Base-by-base conservation (phyloP, 441 rosid genomes). In the Jatropha podagrica region DNA sequence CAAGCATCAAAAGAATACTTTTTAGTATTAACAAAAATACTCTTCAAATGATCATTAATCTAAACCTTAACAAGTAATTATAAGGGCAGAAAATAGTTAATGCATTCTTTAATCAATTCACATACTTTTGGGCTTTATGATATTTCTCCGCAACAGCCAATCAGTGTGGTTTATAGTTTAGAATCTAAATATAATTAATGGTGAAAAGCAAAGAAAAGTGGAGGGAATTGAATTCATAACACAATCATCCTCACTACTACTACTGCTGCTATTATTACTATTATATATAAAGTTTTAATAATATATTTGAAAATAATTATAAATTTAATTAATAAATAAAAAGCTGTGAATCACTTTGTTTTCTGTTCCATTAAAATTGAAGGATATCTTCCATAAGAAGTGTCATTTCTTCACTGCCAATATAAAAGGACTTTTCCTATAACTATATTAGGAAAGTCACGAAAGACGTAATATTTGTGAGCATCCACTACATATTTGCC, bases 361-460 rank as follows among this genome's bases (percentile, higher is more conserved):
- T 59, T 54, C 44, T 42, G 40, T 51, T 17, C 38, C 72, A 14
- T 20, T 44, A 55, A 64, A 61, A 60, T 64, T 71, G 66, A 62
- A 71, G 77, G 48, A 73, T 54, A 20, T 76, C 81, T 73, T 82
- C 79, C 64, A 23, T 4, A 23, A 59, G 61, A 79, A 80, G 79
- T 32, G 32, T 71, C 61, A 59, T 42, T 75, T 67, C 55, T 52
- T 72, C 59, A 67, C 59, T 58, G n/a, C 3, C 4, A 56, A 55
- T 15, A 40, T 5, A 5, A 10, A 11, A 48, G 23, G n/a, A 20
- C 26, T 5, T 14, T 23, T 38, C 42, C 27, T 52, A 14, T 23
- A 18, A 60, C 82, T 70, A 78, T 62, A 74, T 68, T 6, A 61
- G 77, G 85, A 79, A 83, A 81, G 64, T 58, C 72, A 71, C 37